Conservation (phyloP, 306 rosid genomes). For the Canavalia ensiformis region DNA sequence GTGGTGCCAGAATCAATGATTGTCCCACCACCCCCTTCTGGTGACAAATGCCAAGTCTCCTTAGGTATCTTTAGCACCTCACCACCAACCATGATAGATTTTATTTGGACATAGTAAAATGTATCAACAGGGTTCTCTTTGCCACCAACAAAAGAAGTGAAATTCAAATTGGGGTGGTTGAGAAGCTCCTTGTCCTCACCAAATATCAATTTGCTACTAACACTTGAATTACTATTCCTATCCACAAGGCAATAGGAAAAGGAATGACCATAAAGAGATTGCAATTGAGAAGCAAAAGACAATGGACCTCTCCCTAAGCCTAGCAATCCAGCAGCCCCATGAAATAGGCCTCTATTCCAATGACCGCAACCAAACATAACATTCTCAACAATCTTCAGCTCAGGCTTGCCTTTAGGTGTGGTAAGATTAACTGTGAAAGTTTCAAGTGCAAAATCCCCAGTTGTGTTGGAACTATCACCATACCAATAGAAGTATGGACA, state of each 20-base stretch:
- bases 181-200: constrained; percentile 74
- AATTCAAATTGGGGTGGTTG: constrained; percentile 68
- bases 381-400: constrained; percentile 62
- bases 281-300: constrained; percentile 88
- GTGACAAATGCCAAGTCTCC: constrained; percentile 67
- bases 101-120: constrained; percentile 77
- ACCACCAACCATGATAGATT: constrained; percentile 70
- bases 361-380: constrained; percentile 95
- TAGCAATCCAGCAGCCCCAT: constrained; percentile 85
- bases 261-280: constrained; percentile 82
- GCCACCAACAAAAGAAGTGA: constrained; percentile 74
- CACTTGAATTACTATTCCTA: constrained; percentile 72
- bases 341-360: constrained; percentile 92
- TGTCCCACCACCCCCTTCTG: constrained; percentile 78
- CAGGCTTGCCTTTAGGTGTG: constrained; percentile 52
- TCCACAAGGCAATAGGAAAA: constrained; percentile 92
- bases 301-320: constrained; percentile 90
- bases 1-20: constrained; percentile 93
- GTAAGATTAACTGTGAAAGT: constrained; percentile 86
- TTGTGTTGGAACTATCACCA: constrained; percentile 87
- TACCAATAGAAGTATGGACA: constrained; percentile 94
- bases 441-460: constrained; percentile 83
- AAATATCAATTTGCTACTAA: constrained; percentile 83
- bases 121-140: constrained; percentile 78
- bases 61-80: constrained; percentile 67